Base-by-base conservation (phyloP, 2,329 filamentous ascomycete genomes). In the Graphiopsis chlorocephala region DNA sequence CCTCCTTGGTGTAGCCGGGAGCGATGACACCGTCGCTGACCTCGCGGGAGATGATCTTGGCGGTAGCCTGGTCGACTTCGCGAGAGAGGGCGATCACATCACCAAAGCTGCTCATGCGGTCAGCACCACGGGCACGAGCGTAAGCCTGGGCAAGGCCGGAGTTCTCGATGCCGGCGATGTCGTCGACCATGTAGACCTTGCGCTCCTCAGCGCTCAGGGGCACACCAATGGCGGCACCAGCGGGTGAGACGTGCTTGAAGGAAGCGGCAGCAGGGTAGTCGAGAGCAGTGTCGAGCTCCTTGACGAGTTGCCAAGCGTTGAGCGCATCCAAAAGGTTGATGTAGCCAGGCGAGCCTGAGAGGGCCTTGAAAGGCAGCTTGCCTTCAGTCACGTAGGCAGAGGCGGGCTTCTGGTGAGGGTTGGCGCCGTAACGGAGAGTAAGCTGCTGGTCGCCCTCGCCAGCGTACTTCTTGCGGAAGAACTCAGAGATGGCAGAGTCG, bases 171-270 rank as follows among this genome's bases (percentile, higher is more conserved):
- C 92, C 93, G 66, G 88, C 86, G 73, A 99, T 96, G 76, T 97
- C 95, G 75, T 96, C 92, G 65, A 99, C 95, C 84, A 99, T 97
- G 84, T 97, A 99, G 63, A 97, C 95, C 82, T 96, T 96, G 80
- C 91, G 90, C 86, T 99, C 95, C 61, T 91, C 90, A 47, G 91
- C 87, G 69, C 83, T 92, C 69, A 99, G 85, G 25, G 93, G 92
- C 7, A 95, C 88, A 70, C 93, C 95, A 74, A 99, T 95, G 70
- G 95, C 94, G 65, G 94, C 95, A 75, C 95, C 95, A 50, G 95
- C 95, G 23, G 95, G 95, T 11, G 95, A 99, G 68, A 98, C 95
- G 78, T 99, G 95, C 87, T 97, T 99, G 88, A 99, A 99, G 78
- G 92, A 97, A 68, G 95, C 94, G 31, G 95, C 95, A 62, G 95